phyloP scores from a whole-genome alignment of 1,284 basidiomycete species.

The Puccinia coronata region DNA sequence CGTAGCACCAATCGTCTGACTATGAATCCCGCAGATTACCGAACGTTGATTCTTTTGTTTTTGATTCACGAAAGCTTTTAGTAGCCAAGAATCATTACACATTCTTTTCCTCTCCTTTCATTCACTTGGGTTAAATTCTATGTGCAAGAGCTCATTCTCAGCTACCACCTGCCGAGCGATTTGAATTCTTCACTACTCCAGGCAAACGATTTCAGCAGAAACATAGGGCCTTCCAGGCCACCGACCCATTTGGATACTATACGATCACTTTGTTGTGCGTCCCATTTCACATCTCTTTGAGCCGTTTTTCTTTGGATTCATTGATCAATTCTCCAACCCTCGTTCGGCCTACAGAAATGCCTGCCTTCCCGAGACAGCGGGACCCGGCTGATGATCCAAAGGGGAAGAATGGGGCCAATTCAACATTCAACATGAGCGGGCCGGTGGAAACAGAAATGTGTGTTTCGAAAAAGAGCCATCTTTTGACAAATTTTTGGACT shows the following conservation, averaged over 20 bases:
- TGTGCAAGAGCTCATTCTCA: not conserved
- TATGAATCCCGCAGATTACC: not conserved
- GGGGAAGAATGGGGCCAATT: not conserved
- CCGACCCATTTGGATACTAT: not conserved
- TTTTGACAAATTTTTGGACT: not conserved
- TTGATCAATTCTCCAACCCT: not conserved
- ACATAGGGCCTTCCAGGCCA: conserved; percentile 14
- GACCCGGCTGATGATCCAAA: not conserved
- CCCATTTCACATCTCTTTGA: not conserved
- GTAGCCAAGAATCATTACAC: not conserved
- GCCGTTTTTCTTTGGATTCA: not conserved
- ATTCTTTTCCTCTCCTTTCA: not conserved
- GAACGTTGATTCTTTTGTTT: not conserved
- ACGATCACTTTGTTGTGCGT: not conserved
- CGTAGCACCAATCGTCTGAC: not conserved
- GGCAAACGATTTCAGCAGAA: not conserved
- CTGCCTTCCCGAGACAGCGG: not conserved
- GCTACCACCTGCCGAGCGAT: not conserved
- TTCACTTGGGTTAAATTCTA: not conserved
- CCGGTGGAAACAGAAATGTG: not conserved
- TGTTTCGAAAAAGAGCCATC: not conserved
- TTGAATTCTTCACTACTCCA: not conserved
- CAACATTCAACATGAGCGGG: not conserved
- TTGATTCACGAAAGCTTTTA: not conserved
- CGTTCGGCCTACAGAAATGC: not conserved